Base-by-base conservation (phyloP, 306 rosid species). In the Boehmeria nivea region DNA sequence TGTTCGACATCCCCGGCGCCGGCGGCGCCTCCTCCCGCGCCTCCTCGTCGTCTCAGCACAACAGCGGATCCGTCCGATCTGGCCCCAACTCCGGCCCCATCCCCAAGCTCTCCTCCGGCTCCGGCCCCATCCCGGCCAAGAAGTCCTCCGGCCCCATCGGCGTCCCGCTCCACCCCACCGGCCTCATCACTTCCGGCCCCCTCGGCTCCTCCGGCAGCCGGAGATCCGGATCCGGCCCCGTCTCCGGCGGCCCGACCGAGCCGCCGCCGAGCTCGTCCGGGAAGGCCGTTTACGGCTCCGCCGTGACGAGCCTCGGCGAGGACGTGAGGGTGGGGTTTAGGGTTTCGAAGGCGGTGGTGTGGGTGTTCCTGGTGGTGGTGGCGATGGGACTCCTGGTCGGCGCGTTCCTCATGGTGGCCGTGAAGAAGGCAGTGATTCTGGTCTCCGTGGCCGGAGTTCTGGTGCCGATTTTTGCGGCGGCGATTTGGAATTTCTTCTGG, bases 371-470 rank as follows among this genome's bases (percentile, higher is more conserved):
- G 81, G 95, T 72, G 72, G 85, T 68, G 55, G 81, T 76, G 36
- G 99, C 69, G 53, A 83, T 88, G 83, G 80, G 88, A 18, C 75
- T 93, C 67, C 78, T 93, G 11, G 86, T 93, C 16, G 99, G 99
- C 21, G 89, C 74, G 51, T 93, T 93, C 67, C 71, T 93, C 54
- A 75, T 83, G 88, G 96, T 81, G 77, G 94, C 96, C 21, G 99
- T 85, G 68, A 85, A 93, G 88, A 93, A 87, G 73, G 66, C 84
- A 14, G 68, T 77, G 64, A 74, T 87, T 36, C 59, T 87, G 58
- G 75, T 79, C 66, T 84, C 81, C 45, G 81, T 78, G 19, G 94
- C 60, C 0, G 84, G 64, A 47, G 43, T 83, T 58, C 16, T 83
- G 26, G 81, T 75, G 25, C 89, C 87, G 11, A 76, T 74, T 25